These are phyloP conservation scores for Chlamydomonas sp. DNA, from an alignment of 139 green algal genomes.

Conservation along the genomic window DNA sequence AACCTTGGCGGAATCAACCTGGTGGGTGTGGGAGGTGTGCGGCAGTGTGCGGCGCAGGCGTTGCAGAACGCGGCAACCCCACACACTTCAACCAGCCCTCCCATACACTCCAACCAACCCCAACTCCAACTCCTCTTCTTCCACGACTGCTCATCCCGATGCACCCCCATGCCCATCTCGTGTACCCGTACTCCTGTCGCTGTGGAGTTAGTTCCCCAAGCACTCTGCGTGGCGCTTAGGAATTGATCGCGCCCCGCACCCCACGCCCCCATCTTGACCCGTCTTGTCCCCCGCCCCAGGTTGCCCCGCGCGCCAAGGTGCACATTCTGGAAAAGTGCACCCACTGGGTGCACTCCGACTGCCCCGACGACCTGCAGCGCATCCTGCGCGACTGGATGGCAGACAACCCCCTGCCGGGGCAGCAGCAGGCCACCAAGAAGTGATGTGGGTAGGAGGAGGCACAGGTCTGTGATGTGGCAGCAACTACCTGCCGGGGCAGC, in stretches of 20 bases:
- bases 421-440: background rate
- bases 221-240: background rate
- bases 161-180: slow-evolving; percentile 13
- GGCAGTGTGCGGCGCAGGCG: too few relatives aligned
- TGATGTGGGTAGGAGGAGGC: too few relatives aligned
- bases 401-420: background rate
- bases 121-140: too few relatives aligned
- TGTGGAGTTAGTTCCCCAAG: background rate
- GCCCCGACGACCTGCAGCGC: slow-evolving; percentile 29
- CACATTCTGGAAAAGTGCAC: slow-evolving; percentile 61
- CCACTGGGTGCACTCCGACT: slow-evolving; percentile 77
- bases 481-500: background rate
- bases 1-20: too few relatives aligned
- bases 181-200: too few relatives aligned
- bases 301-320: slow-evolving; percentile 1
- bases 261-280: background rate
- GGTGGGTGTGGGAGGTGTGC: too few relatives aligned
- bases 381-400: slow-evolving; percentile 36
- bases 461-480: too few relatives aligned
- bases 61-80: too few relatives aligned
- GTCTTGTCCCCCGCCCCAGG: background rate
- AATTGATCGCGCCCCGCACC: background rate
- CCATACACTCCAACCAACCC: too few relatives aligned
- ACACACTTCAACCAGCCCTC: too few relatives aligned
- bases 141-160: background rate